Percentiles rank a stretch among this genome's conserved stretches.
Evolutionary conservation across 768 basidiomycete species (phyloP).

Genomic region (Pisolithus albus): DNA sequence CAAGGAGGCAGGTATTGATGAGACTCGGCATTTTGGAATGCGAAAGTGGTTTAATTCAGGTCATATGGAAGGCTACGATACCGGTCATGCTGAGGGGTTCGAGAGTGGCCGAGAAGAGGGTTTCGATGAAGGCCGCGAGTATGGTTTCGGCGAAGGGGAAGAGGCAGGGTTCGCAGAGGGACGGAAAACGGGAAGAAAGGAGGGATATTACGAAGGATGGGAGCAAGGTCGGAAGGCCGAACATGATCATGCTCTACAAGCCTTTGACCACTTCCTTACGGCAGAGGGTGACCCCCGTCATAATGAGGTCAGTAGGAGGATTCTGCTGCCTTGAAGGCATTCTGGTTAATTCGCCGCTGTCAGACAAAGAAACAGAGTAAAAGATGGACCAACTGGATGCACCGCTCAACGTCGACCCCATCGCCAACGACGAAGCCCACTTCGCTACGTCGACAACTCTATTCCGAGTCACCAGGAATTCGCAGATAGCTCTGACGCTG

Average conservation of each 20-base stretch:
- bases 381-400: conserved; percentile 26
- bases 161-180: conserved; percentile 32
- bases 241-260: conserved; percentile 45
- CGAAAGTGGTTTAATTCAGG: conserved; percentile 41
- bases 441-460: conserved; percentile 19
- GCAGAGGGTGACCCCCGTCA: conserved; percentile 33
- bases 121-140: conserved; percentile 33
- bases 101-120: conserved; percentile 41
- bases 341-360: conserved; percentile 5
- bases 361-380: conserved; percentile 20
- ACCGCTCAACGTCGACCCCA: conserved; percentile 6
- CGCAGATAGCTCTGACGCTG: neutral
- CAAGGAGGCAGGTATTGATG: conserved; percentile 36
- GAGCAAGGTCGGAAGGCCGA: conserved; percentile 41
- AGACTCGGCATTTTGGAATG: conserved; percentile 35
- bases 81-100: conserved; percentile 42
- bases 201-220: conserved; percentile 30
- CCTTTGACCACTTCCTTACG: conserved; percentile 51
- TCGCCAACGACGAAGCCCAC: conserved; percentile 3
- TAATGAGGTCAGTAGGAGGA: conserved; percentile 17
- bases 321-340: neutral
- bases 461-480: conserved; percentile 1
- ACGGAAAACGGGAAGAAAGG: conserved; percentile 21
- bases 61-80: conserved; percentile 37
- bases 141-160: conserved; percentile 32